Conservation (phyloP, 768 basidiomycete species). For the Mycena rosella region DNA sequence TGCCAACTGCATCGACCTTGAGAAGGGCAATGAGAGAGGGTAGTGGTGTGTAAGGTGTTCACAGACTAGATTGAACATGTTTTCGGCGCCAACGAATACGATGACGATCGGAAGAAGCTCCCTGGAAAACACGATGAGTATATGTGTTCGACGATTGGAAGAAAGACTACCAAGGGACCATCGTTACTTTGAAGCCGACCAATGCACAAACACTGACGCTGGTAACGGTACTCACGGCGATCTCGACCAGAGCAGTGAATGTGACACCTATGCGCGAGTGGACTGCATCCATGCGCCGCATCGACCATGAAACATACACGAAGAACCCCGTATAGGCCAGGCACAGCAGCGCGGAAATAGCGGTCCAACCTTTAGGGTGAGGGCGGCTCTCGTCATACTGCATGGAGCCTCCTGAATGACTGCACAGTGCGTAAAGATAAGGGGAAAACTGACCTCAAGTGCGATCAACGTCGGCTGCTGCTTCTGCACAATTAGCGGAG, state of each 20-base stretch:
- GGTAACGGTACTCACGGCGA: constrained; percentile 93
- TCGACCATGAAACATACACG: constrained; percentile 79
- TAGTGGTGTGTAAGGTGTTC: constrained; percentile 21
- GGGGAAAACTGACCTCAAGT: constrained; percentile 54
- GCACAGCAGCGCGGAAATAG: constrained; percentile 79
- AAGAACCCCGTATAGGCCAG: constrained; percentile 83
- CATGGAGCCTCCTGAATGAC: constrained; percentile 23
- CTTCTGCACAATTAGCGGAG: constrained; percentile 47
- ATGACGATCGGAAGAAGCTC: constrained; percentile 93
- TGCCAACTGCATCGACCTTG: constrained; percentile 87
- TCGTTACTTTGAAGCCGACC: constrained; percentile 87
- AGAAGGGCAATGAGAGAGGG: constrained; percentile 44
- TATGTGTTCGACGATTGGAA: constrained; percentile 5
- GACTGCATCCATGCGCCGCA: constrained; percentile 84
- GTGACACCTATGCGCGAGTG: constrained; percentile 93
- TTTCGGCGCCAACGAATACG: constrained; percentile 95
- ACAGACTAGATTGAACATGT: constrained; percentile 94
- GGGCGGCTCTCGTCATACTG: constrained; percentile 69
- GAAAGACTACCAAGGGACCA: constrained; percentile 82
- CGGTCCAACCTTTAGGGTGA: constrained; percentile 62
- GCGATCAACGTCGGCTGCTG: constrained; percentile 60
- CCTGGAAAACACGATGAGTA: constrained; percentile 56
- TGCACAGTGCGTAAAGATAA: constrained; percentile 13
- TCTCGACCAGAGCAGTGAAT: constrained; percentile 93
- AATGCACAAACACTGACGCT: constrained; percentile 93